phyloP scores from a whole-genome alignment of 257 asterid genomes.

The Nicotiana sylvestris region DNA sequence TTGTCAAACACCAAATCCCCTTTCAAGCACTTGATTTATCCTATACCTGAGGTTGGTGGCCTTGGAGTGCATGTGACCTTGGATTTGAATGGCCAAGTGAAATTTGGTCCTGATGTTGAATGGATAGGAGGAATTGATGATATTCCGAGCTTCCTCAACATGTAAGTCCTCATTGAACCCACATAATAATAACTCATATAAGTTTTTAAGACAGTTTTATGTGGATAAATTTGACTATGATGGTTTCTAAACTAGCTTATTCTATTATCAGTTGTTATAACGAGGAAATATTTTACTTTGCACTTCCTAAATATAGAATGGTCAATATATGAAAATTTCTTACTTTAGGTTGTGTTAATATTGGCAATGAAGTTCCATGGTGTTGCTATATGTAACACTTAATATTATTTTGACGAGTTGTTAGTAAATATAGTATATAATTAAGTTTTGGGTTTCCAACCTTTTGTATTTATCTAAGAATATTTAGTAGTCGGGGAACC shows the following conservation, averaged over 20 bases:
- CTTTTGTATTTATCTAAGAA: too few relatives aligned
- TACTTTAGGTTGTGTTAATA: too few relatives aligned
- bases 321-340: too few relatives aligned
- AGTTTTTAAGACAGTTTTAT: neutral
- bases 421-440: too few relatives aligned
- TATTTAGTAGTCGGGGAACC: too few relatives aligned
- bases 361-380: too few relatives aligned
- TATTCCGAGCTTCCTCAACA: conserved; percentile 61
- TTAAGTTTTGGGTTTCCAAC: too few relatives aligned
- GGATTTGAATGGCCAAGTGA: conserved; percentile 79
- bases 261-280: neutral
- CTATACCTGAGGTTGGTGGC: conserved; percentile 93
- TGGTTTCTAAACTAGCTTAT: neutral
- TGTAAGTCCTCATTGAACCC: conserved; percentile 38
- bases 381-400: too few relatives aligned
- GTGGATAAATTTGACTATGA: neutral
- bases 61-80: conserved; percentile 91
- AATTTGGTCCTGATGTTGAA: conserved; percentile 90
- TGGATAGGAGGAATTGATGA: conserved; percentile 75
- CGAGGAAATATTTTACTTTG: neutral
- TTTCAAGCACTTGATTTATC: conserved; percentile 73
- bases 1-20: conserved; percentile 46
- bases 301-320: too few relatives aligned
- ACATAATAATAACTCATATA: neutral
- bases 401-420: too few relatives aligned